phyloP scores from a whole-genome alignment of 306 rosid genomes.

The Prosopis cineraria region DNA sequence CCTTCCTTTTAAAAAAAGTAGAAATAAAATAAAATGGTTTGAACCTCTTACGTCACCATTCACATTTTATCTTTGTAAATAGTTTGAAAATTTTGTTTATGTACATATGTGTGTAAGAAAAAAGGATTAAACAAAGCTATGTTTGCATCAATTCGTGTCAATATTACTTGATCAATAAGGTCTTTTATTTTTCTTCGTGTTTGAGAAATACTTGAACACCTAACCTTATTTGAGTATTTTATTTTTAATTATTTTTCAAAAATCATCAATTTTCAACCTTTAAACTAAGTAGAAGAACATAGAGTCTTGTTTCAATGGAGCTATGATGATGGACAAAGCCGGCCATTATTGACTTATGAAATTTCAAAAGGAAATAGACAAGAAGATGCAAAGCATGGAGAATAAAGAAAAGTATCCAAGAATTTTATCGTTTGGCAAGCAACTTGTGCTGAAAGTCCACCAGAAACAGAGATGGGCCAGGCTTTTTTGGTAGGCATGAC shows the following conservation, averaged over 20 bases:
- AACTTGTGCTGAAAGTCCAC: slow-evolving; percentile 34
- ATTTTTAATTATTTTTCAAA: no score
- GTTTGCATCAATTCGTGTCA: background rate
- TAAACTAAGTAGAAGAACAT: background rate
- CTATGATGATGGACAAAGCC: background rate
- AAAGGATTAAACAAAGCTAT: background rate
- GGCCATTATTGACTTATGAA: slow-evolving; percentile 41
- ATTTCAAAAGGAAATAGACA: slow-evolving; percentile 11
- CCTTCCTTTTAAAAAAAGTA: background rate
- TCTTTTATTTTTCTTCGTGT: background rate
- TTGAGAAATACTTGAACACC: slow-evolving; percentile 34
- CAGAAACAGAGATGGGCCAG: slow-evolving; percentile 34
- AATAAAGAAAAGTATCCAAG: slow-evolving; percentile 18
- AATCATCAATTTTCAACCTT: no score
- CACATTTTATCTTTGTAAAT: background rate
- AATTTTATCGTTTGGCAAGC: slow-evolving; percentile 36
- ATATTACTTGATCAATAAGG: background rate
- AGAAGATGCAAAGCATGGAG: slow-evolving; percentile 16
- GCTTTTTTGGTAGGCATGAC: slow-evolving; percentile 18
- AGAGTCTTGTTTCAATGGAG: background rate
- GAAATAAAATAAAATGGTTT: no score
- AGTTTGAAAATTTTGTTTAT: background rate
- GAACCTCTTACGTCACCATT: background rate
- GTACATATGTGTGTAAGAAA: no score
- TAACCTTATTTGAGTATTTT: no score